Conservation (phyloP, 768 basidiomycete species). For the Hericium rajendrae region DNA sequence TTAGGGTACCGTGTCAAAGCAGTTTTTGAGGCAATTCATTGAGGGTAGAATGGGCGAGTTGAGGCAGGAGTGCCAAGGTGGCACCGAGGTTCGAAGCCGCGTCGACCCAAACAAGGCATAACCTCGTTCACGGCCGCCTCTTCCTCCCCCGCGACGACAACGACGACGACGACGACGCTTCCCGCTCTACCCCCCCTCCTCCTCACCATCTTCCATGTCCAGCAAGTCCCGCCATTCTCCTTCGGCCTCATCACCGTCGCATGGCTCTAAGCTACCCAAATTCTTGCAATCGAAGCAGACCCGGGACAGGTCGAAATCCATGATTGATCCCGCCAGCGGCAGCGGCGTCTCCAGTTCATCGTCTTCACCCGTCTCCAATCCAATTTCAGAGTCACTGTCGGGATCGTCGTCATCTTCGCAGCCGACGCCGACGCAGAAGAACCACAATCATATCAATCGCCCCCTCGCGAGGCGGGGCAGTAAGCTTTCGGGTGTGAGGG, state of each 20-base stretch:
- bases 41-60: too few relatives aligned
- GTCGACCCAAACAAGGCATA: not conserved
- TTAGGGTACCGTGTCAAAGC: too few relatives aligned
- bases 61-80: too few relatives aligned
- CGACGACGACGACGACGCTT: constrained; percentile 8
- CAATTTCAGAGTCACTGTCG: constrained; percentile 15
- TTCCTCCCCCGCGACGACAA: not conserved
- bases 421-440: constrained; percentile 4
- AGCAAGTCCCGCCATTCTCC: constrained; percentile 34
- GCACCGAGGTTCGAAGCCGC: too few relatives aligned
- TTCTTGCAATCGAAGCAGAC: constrained; percentile 53
- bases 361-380: constrained; percentile 29
- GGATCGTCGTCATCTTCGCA: constrained; percentile 4
- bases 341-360: constrained; percentile 33
- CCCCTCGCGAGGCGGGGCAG: constrained; percentile 10
- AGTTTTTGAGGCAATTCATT: too few relatives aligned
- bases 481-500: constrained; percentile 12
- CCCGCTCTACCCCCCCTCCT: not conserved
- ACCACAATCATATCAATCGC: not conserved
- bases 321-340: constrained; percentile 29
- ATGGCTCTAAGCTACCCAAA: constrained; percentile 50
- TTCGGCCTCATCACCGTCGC: constrained; percentile 33
- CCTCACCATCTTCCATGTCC: constrained; percentile 28
- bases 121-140: not conserved
- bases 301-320: constrained; percentile 52